Conservation (phyloP, 805 yeast genomes). For the Metschnikowia dekortorum region DNA sequence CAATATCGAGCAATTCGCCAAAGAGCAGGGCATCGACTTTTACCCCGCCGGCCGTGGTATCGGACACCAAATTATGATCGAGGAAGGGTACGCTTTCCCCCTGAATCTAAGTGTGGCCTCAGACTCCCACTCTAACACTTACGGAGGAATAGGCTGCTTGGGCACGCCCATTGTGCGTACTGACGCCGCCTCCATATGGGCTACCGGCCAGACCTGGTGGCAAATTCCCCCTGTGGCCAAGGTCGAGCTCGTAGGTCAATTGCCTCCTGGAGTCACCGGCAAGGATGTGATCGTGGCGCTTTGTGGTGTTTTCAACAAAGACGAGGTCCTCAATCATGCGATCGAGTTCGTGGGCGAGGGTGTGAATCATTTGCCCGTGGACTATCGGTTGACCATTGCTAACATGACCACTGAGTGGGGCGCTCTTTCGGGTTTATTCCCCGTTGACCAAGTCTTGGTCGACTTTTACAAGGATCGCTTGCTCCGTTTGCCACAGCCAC, state of each 20-base stretch:
- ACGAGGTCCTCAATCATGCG: slow-evolving; percentile 90
- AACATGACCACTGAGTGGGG: slow-evolving; percentile 39
- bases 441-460: slow-evolving; percentile 79
- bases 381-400: slow-evolving; percentile 30
- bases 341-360: slow-evolving; percentile 90
- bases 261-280: slow-evolving; percentile 88
- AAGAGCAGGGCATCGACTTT: slow-evolving; percentile 87
- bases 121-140: slow-evolving; percentile 96
- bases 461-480: slow-evolving; percentile 72
- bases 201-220: slow-evolving; percentile 99
- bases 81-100: slow-evolving; percentile 98
- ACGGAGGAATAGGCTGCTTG: slow-evolving; percentile 92
- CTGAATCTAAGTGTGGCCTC: slow-evolving; percentile 90
- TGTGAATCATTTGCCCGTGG: slow-evolving; percentile 62
- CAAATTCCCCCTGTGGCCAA: slow-evolving; percentile 98
- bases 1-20: slow-evolving; percentile 87
- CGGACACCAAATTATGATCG: slow-evolving; percentile 98
- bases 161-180: slow-evolving; percentile 99
- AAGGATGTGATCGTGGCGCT: slow-evolving; percentile 95
- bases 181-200: slow-evolving; percentile 99
- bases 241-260: slow-evolving; percentile 76
- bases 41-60: slow-evolving; percentile 99
- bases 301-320: slow-evolving; percentile 90
- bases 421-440: slow-evolving; percentile 87
- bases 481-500: slow-evolving; percentile 58